A percentile compares a stretch with the other conserved stretches of the same genome.
These are phyloP conservation scores for Syncephalis plumigaleata DNA, from an alignment of 371 early-diverging fungal genomes.

Conservation along the genomic window DNA sequence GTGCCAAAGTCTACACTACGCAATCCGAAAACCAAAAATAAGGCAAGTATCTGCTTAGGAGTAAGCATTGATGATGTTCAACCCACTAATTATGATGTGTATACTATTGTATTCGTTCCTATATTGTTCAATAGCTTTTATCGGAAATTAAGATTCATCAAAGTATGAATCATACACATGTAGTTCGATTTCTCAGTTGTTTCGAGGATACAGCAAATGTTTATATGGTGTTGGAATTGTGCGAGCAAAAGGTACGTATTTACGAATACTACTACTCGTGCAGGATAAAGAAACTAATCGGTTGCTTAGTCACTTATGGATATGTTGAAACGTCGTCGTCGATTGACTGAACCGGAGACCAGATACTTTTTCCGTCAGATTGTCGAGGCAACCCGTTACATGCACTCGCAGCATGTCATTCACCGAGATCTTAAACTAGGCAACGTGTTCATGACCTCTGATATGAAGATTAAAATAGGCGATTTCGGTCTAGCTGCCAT, in stretches of 20 bases:
- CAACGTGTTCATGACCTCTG: slow-evolving; percentile 83
- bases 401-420: slow-evolving; percentile 79
- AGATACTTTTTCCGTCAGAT: slow-evolving; percentile 62
- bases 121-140: background rate
- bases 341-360: slow-evolving; percentile 23
- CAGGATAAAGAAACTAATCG: background rate
- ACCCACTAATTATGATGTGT: no score
- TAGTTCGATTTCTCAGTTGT: slow-evolving; percentile 69
- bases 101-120: slow-evolving; percentile 1
- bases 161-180: slow-evolving; percentile 51
- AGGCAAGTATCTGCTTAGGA: no score
- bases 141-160: slow-evolving; percentile 85
- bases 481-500: slow-evolving; percentile 95
- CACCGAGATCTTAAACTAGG: slow-evolving; percentile 97
- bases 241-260: slow-evolving; percentile 57
- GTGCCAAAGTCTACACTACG: slow-evolving; percentile 42
- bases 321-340: slow-evolving; percentile 38
- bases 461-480: slow-evolving; percentile 84
- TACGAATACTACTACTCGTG: background rate
- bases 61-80: no score
- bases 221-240: slow-evolving; percentile 90
- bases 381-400: slow-evolving; percentile 70
- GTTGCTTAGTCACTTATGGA: slow-evolving; percentile 71
- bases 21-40: slow-evolving; percentile 35
- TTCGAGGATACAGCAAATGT: slow-evolving; percentile 84